Evolutionary conservation across 2,329 filamentous ascomycete species (phyloP).

Genomic region (Paecilomyces sp.): DNA sequence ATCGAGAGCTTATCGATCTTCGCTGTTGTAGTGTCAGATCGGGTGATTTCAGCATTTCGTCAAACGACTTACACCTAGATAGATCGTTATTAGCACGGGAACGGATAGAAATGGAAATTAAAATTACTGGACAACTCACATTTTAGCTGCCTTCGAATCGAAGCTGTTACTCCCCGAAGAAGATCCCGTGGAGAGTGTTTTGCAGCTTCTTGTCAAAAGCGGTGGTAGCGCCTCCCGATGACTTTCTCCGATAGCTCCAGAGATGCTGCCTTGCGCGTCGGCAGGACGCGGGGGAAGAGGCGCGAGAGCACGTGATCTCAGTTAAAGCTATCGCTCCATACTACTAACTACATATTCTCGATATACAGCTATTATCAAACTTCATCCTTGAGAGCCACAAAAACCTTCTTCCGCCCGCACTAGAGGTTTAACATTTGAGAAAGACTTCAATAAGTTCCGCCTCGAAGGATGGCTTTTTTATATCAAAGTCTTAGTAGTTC

Average conservation of each 20-base stretch:
- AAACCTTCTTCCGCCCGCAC: too few species aligned
- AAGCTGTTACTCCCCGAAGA: background rate
- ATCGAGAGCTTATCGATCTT: constrained; percentile 88
- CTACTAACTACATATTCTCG: too few species aligned
- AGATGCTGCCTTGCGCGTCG: constrained; percentile 9
- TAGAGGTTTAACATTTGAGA: background rate
- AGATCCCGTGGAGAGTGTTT: background rate
- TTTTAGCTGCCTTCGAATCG: background rate
- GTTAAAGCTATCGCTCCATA: too few species aligned
- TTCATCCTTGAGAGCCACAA: too few species aligned
- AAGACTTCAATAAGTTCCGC: background rate
- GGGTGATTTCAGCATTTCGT: background rate
- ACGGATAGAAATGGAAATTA: background rate
- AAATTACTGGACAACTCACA: background rate
- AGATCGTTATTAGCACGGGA: background rate
- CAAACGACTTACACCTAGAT: constrained; percentile 4
- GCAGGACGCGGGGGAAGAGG: constrained; percentile 10
- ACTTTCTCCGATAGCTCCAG: background rate
- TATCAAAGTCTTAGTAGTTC: too few species aligned
- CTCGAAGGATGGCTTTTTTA: too few species aligned
- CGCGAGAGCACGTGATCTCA: constrained; percentile 8
- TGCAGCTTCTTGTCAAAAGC: constrained; percentile 2
- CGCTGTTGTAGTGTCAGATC: constrained; percentile 41
- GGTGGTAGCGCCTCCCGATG: constrained; percentile 1
- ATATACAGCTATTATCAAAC: too few species aligned